Percentiles rank a stretch among this genome's conserved stretches.
These are phyloP conservation scores for Ramichloridium luteum DNA, from an alignment of 2,329 filamentous ascomycete species.

Conservation along the genomic window DNA sequence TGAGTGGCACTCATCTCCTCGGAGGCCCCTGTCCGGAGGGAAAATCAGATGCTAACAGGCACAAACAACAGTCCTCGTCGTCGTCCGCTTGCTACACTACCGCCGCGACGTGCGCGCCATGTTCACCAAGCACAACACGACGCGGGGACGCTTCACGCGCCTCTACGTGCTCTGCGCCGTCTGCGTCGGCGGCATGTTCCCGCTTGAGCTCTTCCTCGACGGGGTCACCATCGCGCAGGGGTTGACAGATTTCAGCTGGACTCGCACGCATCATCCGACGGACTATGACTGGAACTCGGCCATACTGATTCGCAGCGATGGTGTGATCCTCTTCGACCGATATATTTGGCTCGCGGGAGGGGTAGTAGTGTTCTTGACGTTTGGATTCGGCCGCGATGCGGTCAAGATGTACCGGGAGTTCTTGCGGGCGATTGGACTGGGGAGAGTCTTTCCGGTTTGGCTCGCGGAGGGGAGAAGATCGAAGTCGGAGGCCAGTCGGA, in stretches of 20 bases:
- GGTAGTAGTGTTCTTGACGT: constrained; percentile 48
- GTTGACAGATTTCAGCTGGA: constrained; percentile 36
- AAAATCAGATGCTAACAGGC: no score
- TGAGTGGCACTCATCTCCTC: no score
- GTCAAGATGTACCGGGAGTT: constrained; percentile 40
- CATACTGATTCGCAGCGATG: constrained; percentile 33
- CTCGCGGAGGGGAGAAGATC: constrained; percentile 3
- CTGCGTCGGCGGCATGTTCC: constrained; percentile 40
- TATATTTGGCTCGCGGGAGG: constrained; percentile 46
- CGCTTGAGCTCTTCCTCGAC: constrained; percentile 41
- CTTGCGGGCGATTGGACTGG: constrained; percentile 32
- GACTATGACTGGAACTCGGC: constrained; percentile 35
- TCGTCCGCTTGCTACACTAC: constrained; percentile 50
- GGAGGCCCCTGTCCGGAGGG: no score
- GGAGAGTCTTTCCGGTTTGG: constrained; percentile 17
- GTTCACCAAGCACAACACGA: constrained; percentile 41
- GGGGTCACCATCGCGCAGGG: constrained; percentile 27
- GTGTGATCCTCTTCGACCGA: constrained; percentile 39
- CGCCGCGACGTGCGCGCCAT: constrained; percentile 46
- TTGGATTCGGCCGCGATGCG: constrained; percentile 52
- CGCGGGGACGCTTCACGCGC: constrained; percentile 48
- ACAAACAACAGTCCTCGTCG: constrained; percentile 39
- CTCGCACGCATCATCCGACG: constrained; percentile 35
- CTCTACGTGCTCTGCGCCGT: constrained; percentile 45
- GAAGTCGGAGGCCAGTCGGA: background rate